Percentiles rank a stretch among this genome's conserved stretches.
phyloP scores from a whole-genome alignment of 2,329 filamentous ascomycete genomes.

The Xylaria arbuscula region DNA sequence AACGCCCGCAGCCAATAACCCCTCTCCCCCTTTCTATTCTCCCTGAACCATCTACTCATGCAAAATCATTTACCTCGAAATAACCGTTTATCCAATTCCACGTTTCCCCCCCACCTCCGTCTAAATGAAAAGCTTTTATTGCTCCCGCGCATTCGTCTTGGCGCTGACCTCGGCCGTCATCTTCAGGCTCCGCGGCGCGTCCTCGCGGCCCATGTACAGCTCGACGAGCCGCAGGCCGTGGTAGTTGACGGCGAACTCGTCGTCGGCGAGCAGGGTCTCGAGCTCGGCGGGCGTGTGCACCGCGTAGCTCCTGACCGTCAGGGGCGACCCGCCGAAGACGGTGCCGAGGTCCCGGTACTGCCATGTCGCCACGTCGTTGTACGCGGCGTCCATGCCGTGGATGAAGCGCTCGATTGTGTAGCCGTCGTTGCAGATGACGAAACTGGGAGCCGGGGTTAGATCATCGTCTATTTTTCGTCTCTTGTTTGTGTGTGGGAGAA shows the following conservation, averaged over 20 bases:
- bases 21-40: background rate
- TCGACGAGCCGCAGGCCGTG: conserved; percentile 77
- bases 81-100: background rate
- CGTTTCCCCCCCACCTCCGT: background rate
- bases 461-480: background rate
- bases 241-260: conserved; percentile 68
- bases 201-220: conserved; percentile 81
- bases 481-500: background rate
- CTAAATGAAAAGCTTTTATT: background rate
- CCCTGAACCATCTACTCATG: background rate
- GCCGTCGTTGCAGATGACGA: conserved; percentile 87
- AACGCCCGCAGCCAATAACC: background rate
- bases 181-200: conserved; percentile 77
- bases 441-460: conserved; percentile 57
- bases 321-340: conserved; percentile 71
- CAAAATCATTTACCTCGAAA: background rate
- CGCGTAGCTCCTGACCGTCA: conserved; percentile 66
- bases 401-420: conserved; percentile 92
- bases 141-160: conserved; percentile 66
- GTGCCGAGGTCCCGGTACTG: conserved; percentile 74
- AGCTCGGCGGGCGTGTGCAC: conserved; percentile 77
- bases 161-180: conserved; percentile 78
- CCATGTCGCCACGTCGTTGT: conserved; percentile 86
- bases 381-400: conserved; percentile 80
- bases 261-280: conserved; percentile 71